A percentile compares a stretch with the other conserved stretches of the same genome.
These are phyloP conservation scores for Leccinum insigne DNA, from an alignment of 1,284 basidiomycete genomes.

Conservation along the genomic window DNA sequence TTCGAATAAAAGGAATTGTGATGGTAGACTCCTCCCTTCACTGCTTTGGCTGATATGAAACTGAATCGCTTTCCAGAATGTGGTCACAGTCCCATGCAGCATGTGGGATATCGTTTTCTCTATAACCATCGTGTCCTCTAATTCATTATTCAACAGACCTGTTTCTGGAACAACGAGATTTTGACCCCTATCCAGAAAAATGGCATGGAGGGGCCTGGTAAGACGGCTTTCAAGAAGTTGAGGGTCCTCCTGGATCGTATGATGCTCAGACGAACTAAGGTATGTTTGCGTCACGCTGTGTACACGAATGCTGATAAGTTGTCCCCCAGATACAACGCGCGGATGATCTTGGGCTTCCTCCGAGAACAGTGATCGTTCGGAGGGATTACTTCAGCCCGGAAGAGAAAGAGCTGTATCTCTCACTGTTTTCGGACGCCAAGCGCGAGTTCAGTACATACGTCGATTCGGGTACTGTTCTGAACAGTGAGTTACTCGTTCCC, in stretches of 20 bases:
- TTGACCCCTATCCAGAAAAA: conserved; percentile 91
- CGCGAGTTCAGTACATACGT: conserved; percentile 93
- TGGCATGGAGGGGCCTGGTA: conserved; percentile 74
- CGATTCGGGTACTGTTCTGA: conserved; percentile 87
- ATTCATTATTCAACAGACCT: conserved; percentile 50
- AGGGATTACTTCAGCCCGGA: conserved; percentile 95
- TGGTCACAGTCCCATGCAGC: conserved; percentile 94
- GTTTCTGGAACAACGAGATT: conserved; percentile 93
- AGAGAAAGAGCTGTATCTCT: conserved; percentile 95
- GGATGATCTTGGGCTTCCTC: conserved; percentile 97
- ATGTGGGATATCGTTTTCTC: conserved; percentile 49
- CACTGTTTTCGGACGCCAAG: conserved; percentile 92
- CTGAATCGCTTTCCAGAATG: conserved; percentile 54
- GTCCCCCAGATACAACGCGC: conserved; percentile 89
- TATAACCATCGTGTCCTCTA: conserved; percentile 5
- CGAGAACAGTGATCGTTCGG: conserved; percentile 88
- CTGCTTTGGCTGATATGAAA: not conserved
- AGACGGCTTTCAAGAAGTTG: conserved; percentile 87
- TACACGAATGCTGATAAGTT: conserved; percentile 2
- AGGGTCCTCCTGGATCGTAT: conserved; percentile 89
- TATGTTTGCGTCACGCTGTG: conserved; percentile 25
- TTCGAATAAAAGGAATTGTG: conserved; percentile 80
- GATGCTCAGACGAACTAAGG: conserved; percentile 93
- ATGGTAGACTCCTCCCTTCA: conserved; percentile 51
- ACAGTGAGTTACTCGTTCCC: conserved; percentile 61